Evolutionary conservation across 768 basidiomycete genomes (phyloP), one percentile per base, ranked within the genome.

Genomic region (Tephrocybe sp.): DNA sequence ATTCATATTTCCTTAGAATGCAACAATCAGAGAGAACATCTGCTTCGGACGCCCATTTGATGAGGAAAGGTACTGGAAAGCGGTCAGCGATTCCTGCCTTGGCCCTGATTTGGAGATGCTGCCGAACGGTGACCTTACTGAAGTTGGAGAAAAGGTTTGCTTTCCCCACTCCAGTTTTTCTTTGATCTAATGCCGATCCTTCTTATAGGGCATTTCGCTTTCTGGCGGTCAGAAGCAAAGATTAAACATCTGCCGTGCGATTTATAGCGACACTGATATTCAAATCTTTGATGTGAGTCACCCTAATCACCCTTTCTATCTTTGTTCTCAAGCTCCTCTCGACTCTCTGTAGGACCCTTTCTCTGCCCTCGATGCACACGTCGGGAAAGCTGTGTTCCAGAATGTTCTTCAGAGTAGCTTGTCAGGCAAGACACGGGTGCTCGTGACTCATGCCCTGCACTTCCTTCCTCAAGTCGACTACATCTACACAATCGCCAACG

Each of bases 391-490:
- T 3, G 84, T 95, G 12, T 93, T 96, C 72, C 81, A 89, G 61
- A 85, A 94, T 51, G 88, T 92, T 10, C 77, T 96, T 42, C 75
- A 83, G 50, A 80, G 82, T 48, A 78, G 75, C 13, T 71, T 81
- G 12, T 62, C 72, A 4, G 79, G 76, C 39, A 92, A 91, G 65
- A 96, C 94, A 7, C 80, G 91, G 23, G 74, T 98, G 40, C 82
- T 98, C 45, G 92, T 96, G 40, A 98, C 94, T 0, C 92, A 96
- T 61, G 92, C 90, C 1, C 75, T 96, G 8, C 92, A 96, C 67
- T 89, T 95, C 72, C 78, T 98, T 20, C 87, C 89, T 1, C 75
- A 87, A 50, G 89, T 91, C 22, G 92, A 96, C 66, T 89, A 90
- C 62, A 87, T 98, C 62, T 84, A 85, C 62, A 84, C 85, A 31